Base-by-base conservation (phyloP, 768 basidiomycete species). In the Xerocomellus intermedius region DNA sequence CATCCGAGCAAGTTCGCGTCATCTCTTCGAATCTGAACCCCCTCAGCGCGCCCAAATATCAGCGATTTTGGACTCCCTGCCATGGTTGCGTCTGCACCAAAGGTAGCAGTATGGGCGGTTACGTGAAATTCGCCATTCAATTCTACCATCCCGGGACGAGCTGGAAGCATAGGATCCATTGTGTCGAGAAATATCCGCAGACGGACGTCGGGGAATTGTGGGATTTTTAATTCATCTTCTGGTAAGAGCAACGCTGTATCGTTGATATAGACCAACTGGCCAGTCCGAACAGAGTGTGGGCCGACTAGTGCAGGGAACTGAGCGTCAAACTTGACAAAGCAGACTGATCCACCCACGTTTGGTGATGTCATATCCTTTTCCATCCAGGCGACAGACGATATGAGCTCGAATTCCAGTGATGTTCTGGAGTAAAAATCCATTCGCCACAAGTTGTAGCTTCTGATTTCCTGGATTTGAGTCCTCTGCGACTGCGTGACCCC, bases 361-460 rank as follows among this genome's bases (percentile, higher is more conserved):
- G 33, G 87, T 80, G 50, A 98, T 79, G 62, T 96, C 91, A 62
- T 93, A 96, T 8, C 94, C 94, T 61, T 79, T 85, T 13, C 87
- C 86, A 62, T 95, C 94, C 50, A 94, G 68, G 26, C 92, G 79
- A 64, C 82, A 87, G 22, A 91, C 85, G 19, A 95, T 85, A 57
- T 85, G 85, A 2, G 85, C 80, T 36, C 90, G 82, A 44, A 97
- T 79, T 7, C 93, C 94, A 2, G 86, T 81, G 9, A 93, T 76
- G 64, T 94, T 87, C 48, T 86, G 79, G 30, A 96, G 71, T 42
- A 93, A 72, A 64, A 83, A 91, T 2, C 94, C 94, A 65, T 86
- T 82, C 5, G 76, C 60, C 26, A 85, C 78, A 28, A 79, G 69
- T 14, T 75, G 76, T 12, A 95, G 70, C 67, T 94, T 95, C 30